Evolutionary conservation across 2,329 filamentous ascomycete species (phyloP).

Genomic region (Talaromyces funiculosus): DNA sequence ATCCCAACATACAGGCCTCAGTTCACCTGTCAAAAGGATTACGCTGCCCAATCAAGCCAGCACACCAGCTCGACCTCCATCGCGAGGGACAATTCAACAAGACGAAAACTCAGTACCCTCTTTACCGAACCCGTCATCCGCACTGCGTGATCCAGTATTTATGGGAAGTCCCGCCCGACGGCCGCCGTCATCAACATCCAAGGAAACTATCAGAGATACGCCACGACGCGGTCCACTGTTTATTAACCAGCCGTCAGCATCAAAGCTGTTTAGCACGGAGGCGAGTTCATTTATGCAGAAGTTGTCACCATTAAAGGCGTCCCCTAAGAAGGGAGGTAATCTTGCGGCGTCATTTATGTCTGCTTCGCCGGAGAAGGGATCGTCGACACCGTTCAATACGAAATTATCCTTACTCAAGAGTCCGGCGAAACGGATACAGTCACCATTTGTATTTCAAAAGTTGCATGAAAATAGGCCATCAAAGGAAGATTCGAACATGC

Average conservation of each 20-base stretch:
- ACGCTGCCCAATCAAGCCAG: constrained; percentile 26
- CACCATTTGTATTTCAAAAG: constrained; percentile 31
- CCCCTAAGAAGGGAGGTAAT: constrained; percentile 37
- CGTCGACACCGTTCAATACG: constrained; percentile 31
- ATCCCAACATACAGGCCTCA: constrained; percentile 22
- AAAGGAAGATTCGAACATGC: not conserved
- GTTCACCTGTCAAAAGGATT: constrained; percentile 35
- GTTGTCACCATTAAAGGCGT: constrained; percentile 38
- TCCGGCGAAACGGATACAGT: constrained; percentile 39
- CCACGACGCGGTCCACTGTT: constrained; percentile 31
- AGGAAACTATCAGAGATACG: constrained; percentile 38
- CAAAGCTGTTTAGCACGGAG: constrained; percentile 16
- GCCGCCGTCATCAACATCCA: constrained; percentile 41
- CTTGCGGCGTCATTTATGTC: constrained; percentile 30
- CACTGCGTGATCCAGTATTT: constrained; percentile 29
- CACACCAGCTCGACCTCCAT: constrained; percentile 13
- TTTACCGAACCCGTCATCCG: constrained; percentile 22
- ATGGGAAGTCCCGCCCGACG: constrained; percentile 43
- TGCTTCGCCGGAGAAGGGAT: constrained; percentile 28
- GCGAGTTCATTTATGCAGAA: constrained; percentile 23
- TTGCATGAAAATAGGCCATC: not conserved
- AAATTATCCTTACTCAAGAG: constrained; percentile 37
- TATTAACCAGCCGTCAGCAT: constrained; percentile 19
- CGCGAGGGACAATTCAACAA: constrained; percentile 23
- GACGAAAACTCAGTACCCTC: constrained; percentile 26